A percentile compares a stretch with the other conserved stretches of the same genome.
phyloP scores from a whole-genome alignment of 2,329 filamentous ascomycete species.

The Trichophyton rubrum region DNA sequence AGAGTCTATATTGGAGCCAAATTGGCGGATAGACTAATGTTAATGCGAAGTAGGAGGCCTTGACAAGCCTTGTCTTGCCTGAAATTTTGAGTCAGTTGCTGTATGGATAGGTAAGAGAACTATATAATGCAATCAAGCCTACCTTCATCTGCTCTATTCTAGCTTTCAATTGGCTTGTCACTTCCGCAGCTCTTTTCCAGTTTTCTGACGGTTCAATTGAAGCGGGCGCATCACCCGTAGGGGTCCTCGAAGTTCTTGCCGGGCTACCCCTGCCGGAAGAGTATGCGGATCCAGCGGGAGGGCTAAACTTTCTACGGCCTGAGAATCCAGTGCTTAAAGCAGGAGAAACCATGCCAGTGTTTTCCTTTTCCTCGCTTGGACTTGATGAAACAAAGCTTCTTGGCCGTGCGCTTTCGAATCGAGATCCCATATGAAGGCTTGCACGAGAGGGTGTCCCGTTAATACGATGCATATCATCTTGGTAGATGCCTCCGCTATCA shows the following conservation, averaged over 20 bases:
- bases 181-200: conserved; percentile 93
- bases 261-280: conserved; percentile 29
- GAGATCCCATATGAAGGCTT: conserved; percentile 27
- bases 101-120: neutral
- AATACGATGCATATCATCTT: conserved; percentile 22
- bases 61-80: conserved; percentile 36
- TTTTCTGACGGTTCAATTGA: conserved; percentile 60
- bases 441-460: conserved; percentile 18
- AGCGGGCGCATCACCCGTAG: conserved; percentile 19
- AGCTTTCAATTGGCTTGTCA: conserved; percentile 93
- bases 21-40: neutral
- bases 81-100: neutral
- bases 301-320: conserved; percentile 34
- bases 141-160: conserved; percentile 98
- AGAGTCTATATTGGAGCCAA: neutral
- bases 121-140: conserved; percentile 3
- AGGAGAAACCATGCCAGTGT: conserved; percentile 43
- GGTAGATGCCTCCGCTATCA: conserved; percentile 38
- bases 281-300: conserved; percentile 24
- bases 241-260: conserved; percentile 17
- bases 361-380: conserved; percentile 65
- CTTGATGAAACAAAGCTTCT: conserved; percentile 37
- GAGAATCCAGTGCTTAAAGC: conserved; percentile 21
- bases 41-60: conserved; percentile 20
- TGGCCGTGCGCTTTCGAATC: conserved; percentile 31